Base-by-base conservation (phyloP, 108 stramenopile genomes). In the Nitzschia putrida region DNA sequence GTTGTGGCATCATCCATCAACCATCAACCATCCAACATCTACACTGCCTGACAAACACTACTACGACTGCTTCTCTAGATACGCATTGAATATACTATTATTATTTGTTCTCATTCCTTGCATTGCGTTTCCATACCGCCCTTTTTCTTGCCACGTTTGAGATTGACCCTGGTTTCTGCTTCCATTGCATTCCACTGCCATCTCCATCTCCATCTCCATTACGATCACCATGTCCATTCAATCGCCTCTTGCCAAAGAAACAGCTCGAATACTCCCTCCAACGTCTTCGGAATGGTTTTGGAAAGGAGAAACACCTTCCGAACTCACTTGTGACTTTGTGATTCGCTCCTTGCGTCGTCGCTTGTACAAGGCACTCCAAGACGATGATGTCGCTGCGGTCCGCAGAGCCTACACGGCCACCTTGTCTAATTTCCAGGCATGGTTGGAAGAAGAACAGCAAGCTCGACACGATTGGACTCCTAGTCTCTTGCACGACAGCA, bases 331-430 rank as follows among this genome's bases (percentile, higher is more conserved):
- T 25, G 69, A 70, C 53, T 52, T 77, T 53, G 57, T 77, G 0
- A 39, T 84, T 49, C 79, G 83, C 18, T 73, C 69, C 38, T 56
- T 84, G 37, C 72, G 83, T 54, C 72, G 79, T 34, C 71, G 79
- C 18, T 60, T 84, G 25, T 84, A 79, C 75, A 71, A 69, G 38
- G 83, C 83, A 23, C 65, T 80, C 29, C 55, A 53, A 52, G 69
- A 77, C 11, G 83, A 80, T 6, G 66, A 84, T 47, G 68, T 26
- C 0, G 57, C 66, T 20, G 24, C 53, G 12, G 79, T 76, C 10
- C 18, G 70, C 3, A 57, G 69, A 37, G 60, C 68, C 20, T 80
- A 80, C 61, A 66, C 74, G 47, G 79, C 79, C 1, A 77, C 75
- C 0, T 9, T 47, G 20, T 2, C 26, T 6, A 76, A 84, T 34